A percentile compares a stretch with the other conserved stretches of the same genome.
phyloP scores from a whole-genome alignment of 1,284 basidiomycete genomes.

The Austropuccinia psidii region DNA sequence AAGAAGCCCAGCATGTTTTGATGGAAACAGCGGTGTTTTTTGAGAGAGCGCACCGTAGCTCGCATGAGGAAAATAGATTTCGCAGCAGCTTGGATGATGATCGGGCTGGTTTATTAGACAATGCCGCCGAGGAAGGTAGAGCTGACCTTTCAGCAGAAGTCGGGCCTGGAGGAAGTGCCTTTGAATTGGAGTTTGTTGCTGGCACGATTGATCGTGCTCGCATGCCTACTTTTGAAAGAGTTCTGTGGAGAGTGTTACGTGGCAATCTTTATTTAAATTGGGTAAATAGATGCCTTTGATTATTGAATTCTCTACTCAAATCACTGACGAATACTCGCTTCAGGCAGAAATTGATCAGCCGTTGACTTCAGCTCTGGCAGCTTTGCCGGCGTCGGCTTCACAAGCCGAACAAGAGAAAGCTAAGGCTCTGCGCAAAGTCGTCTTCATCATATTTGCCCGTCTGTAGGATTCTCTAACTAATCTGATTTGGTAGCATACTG shows the following conservation, averaged over 20 bases:
- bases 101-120: slow-evolving; percentile 80
- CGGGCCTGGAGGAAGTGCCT: slow-evolving; percentile 18
- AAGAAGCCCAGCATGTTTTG: slow-evolving; percentile 88
- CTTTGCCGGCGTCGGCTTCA: slow-evolving; percentile 36
- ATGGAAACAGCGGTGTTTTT: slow-evolving; percentile 96
- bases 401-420: slow-evolving; percentile 58
- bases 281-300: slow-evolving; percentile 37
- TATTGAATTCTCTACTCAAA: neutral
- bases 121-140: slow-evolving; percentile 60
- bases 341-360: slow-evolving; percentile 75
- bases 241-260: slow-evolving; percentile 94
- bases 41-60: slow-evolving; percentile 59
- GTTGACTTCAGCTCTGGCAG: slow-evolving; percentile 68
- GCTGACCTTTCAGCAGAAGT: slow-evolving; percentile 56
- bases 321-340: slow-evolving; percentile 1
- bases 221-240: slow-evolving; percentile 89
- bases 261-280: slow-evolving; percentile 99
- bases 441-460: slow-evolving; percentile 97
- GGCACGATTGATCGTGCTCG: slow-evolving; percentile 91
- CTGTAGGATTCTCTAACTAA: neutral
- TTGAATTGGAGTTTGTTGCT: slow-evolving; percentile 63
- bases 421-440: slow-evolving; percentile 67
- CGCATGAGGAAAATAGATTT: slow-evolving; percentile 3
- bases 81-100: slow-evolving; percentile 81
- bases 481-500: too few species aligned